Percentiles rank a stretch among this genome's conserved stretches.
These are phyloP conservation scores for Nosema muscidifuracis DNA, from an alignment of 371 early-diverging fungal species.

Conservation along the genomic window DNA sequence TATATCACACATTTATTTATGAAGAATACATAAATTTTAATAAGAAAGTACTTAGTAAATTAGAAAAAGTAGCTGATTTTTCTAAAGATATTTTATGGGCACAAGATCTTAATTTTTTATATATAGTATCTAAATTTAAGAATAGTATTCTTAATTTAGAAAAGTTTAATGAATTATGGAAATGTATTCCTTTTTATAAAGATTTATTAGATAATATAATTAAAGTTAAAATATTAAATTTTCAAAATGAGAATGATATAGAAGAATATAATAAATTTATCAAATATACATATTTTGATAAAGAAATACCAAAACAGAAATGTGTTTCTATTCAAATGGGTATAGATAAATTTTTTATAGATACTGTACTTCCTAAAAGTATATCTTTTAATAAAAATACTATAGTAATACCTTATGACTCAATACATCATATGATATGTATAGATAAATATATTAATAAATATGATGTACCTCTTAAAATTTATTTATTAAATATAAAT, in stretches of 20 bases:
- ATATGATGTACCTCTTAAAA: slow-evolving; percentile 1
- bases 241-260: neutral
- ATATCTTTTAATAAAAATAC: slow-evolving; percentile 5
- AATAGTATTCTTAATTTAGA: neutral
- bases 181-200: slow-evolving; percentile 35
- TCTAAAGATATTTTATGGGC: neutral
- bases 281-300: neutral
- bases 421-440: slow-evolving; percentile 15
- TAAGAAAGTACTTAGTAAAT: neutral
- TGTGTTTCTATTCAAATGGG: neutral
- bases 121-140: neutral
- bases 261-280: slow-evolving; percentile 19
- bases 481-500: slow-evolving; percentile 15
- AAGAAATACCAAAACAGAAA: neutral
- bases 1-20: neutral
- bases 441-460: slow-evolving; percentile 14
- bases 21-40: neutral
- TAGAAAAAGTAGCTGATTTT: neutral
- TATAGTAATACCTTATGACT: slow-evolving; percentile 18
- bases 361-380: neutral
- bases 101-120: neutral
- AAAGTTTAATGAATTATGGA: slow-evolving; percentile 4
- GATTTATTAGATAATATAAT: slow-evolving; percentile 25
- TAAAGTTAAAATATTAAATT: slow-evolving; percentile 20
- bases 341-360: neutral